Evolutionary conservation across 768 basidiomycete species (phyloP).

Genomic region (Termitomyces sp.): DNA sequence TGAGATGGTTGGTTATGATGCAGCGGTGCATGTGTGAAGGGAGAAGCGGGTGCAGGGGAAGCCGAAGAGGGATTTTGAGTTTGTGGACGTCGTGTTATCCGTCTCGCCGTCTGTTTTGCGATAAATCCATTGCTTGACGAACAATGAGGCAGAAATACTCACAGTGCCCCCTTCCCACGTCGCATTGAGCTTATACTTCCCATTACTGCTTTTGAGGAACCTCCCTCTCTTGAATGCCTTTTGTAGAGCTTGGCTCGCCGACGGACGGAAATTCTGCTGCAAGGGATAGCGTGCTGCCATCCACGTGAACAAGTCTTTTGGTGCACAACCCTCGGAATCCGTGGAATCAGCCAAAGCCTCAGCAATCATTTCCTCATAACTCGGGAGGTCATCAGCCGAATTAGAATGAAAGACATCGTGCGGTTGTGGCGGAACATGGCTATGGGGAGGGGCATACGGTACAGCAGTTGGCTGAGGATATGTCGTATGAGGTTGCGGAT

Average conservation of each 20-base stretch:
- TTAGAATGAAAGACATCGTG: conserved; percentile 17
- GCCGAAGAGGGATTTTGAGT: conserved; percentile 33
- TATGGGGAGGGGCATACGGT: conserved; percentile 29
- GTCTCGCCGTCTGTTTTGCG: conserved; percentile 55
- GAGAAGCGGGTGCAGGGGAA: conserved; percentile 33
- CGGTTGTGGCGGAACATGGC: conserved; percentile 17
- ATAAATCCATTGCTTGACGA: neutral
- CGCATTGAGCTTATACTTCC: conserved; percentile 71
- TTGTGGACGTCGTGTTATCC: conserved; percentile 79
- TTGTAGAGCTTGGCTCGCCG: conserved; percentile 84
- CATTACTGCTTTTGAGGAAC: conserved; percentile 66
- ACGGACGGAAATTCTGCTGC: conserved; percentile 85
- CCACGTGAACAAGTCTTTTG: conserved; percentile 80
- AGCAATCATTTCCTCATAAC: conserved; percentile 90
- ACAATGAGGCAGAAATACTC: conserved; percentile 21
- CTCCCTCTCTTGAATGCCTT: conserved; percentile 81
- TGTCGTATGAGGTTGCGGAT: conserved; percentile 20
- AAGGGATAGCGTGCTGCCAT: conserved; percentile 80
- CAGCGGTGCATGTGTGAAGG: conserved; percentile 56
- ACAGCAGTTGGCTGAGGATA: conserved; percentile 31
- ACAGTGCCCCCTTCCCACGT: conserved; percentile 82
- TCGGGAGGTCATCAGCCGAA: conserved; percentile 57
- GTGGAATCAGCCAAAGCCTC: conserved; percentile 63
- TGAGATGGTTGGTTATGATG: conserved; percentile 25
- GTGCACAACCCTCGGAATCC: conserved; percentile 73